Conservation (phyloP, 441 rosid species). For the Pelargonium myrrhifolium region DNA sequence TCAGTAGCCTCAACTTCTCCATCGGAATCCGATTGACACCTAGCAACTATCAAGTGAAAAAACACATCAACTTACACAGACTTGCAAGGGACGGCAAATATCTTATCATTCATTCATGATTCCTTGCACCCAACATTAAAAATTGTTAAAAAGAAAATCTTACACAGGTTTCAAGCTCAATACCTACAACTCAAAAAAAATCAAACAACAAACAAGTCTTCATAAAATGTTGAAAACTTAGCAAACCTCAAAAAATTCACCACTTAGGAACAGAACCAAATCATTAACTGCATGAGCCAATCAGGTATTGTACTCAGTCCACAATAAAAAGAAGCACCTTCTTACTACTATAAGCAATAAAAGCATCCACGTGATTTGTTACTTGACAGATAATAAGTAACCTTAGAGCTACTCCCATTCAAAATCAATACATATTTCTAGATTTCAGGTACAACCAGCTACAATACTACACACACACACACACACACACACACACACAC, state of each 20-base stretch:
- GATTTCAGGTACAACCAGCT: too few species aligned
- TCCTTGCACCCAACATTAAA: neutral
- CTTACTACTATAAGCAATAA: too few species aligned
- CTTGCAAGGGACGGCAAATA: neutral
- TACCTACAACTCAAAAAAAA: neutral
- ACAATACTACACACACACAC: too few species aligned
- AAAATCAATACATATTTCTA: too few species aligned
- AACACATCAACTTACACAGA: slow-evolving; percentile 1
- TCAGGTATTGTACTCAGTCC: neutral
- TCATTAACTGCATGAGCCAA: neutral
- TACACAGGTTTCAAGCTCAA: neutral
- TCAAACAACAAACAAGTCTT: neutral
- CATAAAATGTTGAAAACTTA: neutral
- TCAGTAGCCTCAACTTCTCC: slow-evolving; percentile 44
- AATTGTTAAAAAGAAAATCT: too few species aligned
- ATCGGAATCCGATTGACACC: slow-evolving; percentile 64
- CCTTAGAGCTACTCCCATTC: too few species aligned
- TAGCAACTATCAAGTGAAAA: slow-evolving; percentile 41
- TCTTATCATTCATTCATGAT: neutral
- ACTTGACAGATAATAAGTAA: too few species aligned
- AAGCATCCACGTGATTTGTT: too few species aligned
- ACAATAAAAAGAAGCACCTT: too few species aligned
- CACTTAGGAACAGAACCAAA: neutral
- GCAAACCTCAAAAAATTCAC: neutral
- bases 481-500: too few species aligned